Evolutionary conservation across 2,329 filamentous ascomycete species (phyloP).

Genomic region (Leptodontidium sp.): DNA sequence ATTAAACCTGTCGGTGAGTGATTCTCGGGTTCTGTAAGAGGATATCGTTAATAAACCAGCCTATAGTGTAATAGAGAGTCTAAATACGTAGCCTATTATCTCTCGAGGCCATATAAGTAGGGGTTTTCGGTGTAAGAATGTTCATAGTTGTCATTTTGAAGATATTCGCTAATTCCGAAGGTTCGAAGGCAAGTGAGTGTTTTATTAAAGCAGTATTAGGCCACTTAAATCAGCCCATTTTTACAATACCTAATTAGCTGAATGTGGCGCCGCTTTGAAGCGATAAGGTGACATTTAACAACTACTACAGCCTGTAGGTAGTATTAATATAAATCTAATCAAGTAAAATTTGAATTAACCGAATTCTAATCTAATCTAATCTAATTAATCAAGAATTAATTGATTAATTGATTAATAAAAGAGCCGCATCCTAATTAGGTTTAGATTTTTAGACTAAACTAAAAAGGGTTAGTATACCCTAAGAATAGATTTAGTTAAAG

Average conservation of each 20-base stretch:
- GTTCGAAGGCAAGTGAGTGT: neutral
- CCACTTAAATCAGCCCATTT: too few relatives aligned
- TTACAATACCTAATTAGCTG: neutral
- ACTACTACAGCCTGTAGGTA: neutral
- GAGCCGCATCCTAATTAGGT: too few relatives aligned
- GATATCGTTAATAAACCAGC: constrained; percentile 20
- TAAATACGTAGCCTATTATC: constrained; percentile 25
- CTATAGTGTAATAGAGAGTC: constrained; percentile 23
- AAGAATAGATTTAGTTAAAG: too few relatives aligned
- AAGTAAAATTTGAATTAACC: too few relatives aligned
- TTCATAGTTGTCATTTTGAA: constrained; percentile 33
- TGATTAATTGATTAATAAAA: too few relatives aligned
- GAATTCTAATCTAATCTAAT: too few relatives aligned
- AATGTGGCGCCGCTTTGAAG: neutral
- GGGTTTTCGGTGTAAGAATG: neutral
- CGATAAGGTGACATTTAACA: neutral
- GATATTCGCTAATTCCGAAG: neutral
- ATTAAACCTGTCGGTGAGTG: neutral
- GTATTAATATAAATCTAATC: neutral
- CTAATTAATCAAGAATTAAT: too few relatives aligned
- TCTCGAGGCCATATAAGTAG: constrained; percentile 9
- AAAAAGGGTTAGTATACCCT: too few relatives aligned
- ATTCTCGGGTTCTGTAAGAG: neutral
- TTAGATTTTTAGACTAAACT: too few relatives aligned
- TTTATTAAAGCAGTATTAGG: neutral